Conservation (phyloP, 1,139 yeast genomes). For the Zygoascus sp. region DNA sequence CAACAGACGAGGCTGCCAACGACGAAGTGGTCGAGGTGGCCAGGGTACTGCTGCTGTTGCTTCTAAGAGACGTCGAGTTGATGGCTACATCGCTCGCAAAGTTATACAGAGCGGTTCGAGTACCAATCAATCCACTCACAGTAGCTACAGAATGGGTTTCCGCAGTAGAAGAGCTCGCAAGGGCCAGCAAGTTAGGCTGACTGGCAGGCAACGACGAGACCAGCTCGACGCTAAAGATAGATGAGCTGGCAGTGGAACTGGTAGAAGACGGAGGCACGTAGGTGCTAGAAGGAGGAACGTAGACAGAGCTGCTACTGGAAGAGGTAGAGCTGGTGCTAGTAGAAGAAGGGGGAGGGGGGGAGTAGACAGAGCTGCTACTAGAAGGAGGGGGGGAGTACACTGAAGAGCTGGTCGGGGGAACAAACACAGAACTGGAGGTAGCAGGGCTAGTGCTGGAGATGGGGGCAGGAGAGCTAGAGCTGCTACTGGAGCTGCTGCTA, state of each 20-base stretch:
- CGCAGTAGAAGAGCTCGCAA: conserved; percentile 8
- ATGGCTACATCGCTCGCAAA: conserved; percentile 19
- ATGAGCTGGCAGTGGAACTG: not conserved
- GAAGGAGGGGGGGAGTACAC: conserved; percentile 21
- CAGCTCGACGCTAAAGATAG: conserved; percentile 2
- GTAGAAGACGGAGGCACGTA: not conserved
- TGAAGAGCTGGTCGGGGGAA: no score
- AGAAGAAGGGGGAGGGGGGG: conserved; percentile 8
- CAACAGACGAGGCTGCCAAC: not conserved
- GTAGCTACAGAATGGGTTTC: conserved; percentile 18
- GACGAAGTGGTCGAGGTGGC: conserved; percentile 7
- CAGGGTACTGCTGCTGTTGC: conserved; percentile 7
- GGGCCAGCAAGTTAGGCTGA: conserved; percentile 1
- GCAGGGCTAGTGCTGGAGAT: conserved; percentile 14
- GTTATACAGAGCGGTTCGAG: conserved; percentile 28
- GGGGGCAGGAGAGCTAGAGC: conserved; percentile 13
- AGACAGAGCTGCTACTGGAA: not conserved
- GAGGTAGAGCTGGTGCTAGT: not conserved
- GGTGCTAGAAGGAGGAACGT: not conserved
- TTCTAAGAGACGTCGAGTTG: not conserved
- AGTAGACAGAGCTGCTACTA: conserved; percentile 11
- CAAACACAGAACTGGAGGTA: conserved; percentile 9
- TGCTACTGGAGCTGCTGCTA: conserved; percentile 15
- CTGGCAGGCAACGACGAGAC: conserved; percentile 10
- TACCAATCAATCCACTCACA: conserved; percentile 20